Percentiles rank a stretch among this genome's conserved stretches.
Conservation (phyloP, 2,329 filamentous ascomycete genomes). For the Pseudogymnoascus sp. region DNA sequence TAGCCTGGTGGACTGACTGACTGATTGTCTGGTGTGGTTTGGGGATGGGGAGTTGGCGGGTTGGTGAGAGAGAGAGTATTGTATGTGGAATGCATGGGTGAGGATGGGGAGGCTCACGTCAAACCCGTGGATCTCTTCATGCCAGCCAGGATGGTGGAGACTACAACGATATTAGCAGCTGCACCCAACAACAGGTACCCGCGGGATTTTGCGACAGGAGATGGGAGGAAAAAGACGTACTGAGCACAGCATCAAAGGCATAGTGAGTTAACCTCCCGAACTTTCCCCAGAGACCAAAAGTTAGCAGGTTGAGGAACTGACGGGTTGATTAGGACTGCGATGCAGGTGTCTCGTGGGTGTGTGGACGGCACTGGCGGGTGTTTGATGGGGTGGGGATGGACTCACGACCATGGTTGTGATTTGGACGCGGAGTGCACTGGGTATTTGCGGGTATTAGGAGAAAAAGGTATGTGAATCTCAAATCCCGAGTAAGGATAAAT, state of each 20-base stretch:
- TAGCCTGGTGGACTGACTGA: background rate
- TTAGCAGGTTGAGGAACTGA: constrained; percentile 59
- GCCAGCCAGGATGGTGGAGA: constrained; percentile 92
- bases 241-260: constrained; percentile 88
- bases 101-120: constrained; percentile 62
- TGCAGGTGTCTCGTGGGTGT: background rate
- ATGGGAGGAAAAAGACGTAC: constrained; percentile 43
- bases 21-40: background rate
- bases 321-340: constrained; percentile 29
- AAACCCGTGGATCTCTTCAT: constrained; percentile 96
- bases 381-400: constrained; percentile 14
- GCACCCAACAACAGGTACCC: background rate
- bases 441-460: background rate
- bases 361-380: constrained; percentile 12
- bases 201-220: background rate
- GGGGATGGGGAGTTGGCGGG: background rate
- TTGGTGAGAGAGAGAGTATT: background rate
- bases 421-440: background rate
- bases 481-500: background rate
- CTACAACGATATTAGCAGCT: constrained; percentile 37
- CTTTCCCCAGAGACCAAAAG: constrained; percentile 65
- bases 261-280: constrained; percentile 89
- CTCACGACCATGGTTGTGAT: constrained; percentile 34
- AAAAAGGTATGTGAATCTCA: background rate
- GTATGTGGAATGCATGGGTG: background rate